phyloP scores from a whole-genome alignment of 75 land plant genomes.

The Chamaecyparis obtusa region DNA sequence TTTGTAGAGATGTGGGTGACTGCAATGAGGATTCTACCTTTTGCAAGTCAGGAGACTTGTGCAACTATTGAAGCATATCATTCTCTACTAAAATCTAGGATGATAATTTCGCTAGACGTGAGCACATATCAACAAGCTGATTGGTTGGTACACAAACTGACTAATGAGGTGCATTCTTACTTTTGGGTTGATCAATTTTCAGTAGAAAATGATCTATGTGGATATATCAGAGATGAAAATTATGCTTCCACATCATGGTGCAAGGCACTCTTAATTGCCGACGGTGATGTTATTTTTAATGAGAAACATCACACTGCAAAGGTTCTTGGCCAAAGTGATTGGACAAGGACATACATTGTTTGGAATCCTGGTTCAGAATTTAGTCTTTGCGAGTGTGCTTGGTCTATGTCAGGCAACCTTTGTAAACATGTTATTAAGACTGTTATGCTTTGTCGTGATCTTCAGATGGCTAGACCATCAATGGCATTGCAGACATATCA shows the following conservation, averaged over 20 bases:
- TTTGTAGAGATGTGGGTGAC: conserved; percentile 49
- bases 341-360: conserved; percentile 28
- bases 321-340: conserved; percentile 38
- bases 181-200: conserved; percentile 77
- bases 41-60: conserved; percentile 67
- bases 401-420: conserved; percentile 45
- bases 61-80: conserved; percentile 77
- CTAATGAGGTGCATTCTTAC: conserved; percentile 66
- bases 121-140: conserved; percentile 52
- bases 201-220: conserved; percentile 46
- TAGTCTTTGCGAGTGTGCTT: conserved; percentile 24
- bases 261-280: conserved; percentile 49
- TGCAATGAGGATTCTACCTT: conserved; percentile 45
- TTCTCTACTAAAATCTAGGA: conserved; percentile 49
- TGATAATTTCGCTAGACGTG: conserved; percentile 43
- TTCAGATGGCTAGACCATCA: conserved; percentile 29
- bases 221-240: conserved; percentile 54
- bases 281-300: conserved; percentile 46
- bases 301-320: conserved; percentile 34
- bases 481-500: conserved; percentile 37
- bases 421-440: conserved; percentile 72
- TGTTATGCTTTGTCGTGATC: conserved; percentile 26
- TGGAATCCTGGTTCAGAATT: conserved; percentile 70
- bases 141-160: conserved; percentile 77
- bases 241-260: conserved; percentile 62